Evolutionary conservation across 148 eudicot genomes (phyloP), one percentile per base, ranked within the genome.

Genomic region (Rhododendron molle): DNA sequence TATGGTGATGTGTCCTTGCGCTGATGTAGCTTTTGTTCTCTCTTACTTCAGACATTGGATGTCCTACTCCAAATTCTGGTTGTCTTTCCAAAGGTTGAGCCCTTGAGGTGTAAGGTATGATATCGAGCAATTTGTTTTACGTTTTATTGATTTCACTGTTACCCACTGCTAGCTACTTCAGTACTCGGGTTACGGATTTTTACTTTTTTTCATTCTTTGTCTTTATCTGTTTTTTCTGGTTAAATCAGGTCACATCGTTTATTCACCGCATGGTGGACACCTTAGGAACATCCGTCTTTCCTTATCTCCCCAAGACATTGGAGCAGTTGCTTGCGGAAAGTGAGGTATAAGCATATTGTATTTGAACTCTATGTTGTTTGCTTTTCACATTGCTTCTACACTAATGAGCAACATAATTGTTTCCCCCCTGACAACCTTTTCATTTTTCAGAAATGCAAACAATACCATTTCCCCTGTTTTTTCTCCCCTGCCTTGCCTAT

Each of bases 261-360:
- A 90, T 97, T 73, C 99, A 97, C 44, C 95, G 99, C 52, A 97
- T 97, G 98, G 95, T 97, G 88, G 98, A 97, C 80, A 95, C 93
- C 38, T 87, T 97, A 90, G 99, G 99, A 32, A 84, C 92, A 85
- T 91, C 95, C n/a, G 93, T 97, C 85, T 92, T 97, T 88, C 96
- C 99, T 13, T 92, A 92, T 88, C 90, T 97, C 83, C 98, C 98
- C 0, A 94, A 92, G 90, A 96, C 98, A 79, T 87, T 97, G 91
- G 95, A 92, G 89, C 98, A 94, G 87, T 89, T 97, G 88, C 95
- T 97, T 83, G 90, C 91, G 49, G 96, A 96, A 82, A 95, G 92
- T 89, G 96, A 97, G 99, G 99, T 97, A 91, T 78, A 72, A 72
- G 26, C 34, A 16, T 50, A 65, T 85, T 34, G 73, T 21, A 12